Evolutionary conservation across 208 protist species (phyloP).

Genomic region (Borovskyia barvae): DNA sequence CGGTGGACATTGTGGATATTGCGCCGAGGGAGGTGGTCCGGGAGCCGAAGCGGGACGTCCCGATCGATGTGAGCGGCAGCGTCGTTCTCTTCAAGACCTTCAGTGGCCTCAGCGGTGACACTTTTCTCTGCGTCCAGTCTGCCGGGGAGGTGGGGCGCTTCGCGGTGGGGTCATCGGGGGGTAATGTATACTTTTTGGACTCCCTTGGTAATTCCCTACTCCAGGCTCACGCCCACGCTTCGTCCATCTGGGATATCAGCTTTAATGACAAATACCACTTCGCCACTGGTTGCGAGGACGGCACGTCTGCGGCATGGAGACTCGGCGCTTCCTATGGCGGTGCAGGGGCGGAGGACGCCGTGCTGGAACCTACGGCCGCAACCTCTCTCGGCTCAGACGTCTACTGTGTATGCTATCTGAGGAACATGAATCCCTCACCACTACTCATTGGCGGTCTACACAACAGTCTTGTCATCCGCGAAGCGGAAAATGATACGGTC

Average conservation of each 20-base stretch:
- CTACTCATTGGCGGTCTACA: constrained; percentile 76
- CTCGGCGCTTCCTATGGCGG: constrained; percentile 25
- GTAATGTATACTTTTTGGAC: constrained; percentile 86
- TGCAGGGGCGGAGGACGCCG: constrained; percentile 14
- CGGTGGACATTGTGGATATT: constrained; percentile 83
- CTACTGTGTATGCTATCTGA: constrained; percentile 73
- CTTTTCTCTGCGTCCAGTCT: constrained; percentile 70
- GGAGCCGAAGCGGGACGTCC: constrained; percentile 27
- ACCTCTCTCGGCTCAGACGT: constrained; percentile 70
- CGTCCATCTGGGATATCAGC: constrained; percentile 77
- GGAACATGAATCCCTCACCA: constrained; percentile 34
- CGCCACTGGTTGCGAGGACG: constrained; percentile 78
- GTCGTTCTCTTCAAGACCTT: constrained; percentile 65
- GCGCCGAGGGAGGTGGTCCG: constrained; percentile 62
- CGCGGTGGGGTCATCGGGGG: constrained; percentile 72
- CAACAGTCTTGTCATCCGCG: constrained; percentile 62
- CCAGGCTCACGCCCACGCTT: constrained; percentile 74
- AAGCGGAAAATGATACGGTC: constrained; percentile 30
- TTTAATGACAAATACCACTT: constrained; percentile 71
- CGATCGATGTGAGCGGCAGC: constrained; percentile 56
- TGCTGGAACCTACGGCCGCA: constrained; percentile 43
- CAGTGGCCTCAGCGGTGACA: constrained; percentile 62
- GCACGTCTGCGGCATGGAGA: constrained; percentile 54
- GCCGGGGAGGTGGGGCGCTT: constrained; percentile 65
- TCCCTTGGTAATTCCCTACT: constrained; percentile 75